phyloP scores from a whole-genome alignment of 257 asterid species.

The Przewalskia tangutica region DNA sequence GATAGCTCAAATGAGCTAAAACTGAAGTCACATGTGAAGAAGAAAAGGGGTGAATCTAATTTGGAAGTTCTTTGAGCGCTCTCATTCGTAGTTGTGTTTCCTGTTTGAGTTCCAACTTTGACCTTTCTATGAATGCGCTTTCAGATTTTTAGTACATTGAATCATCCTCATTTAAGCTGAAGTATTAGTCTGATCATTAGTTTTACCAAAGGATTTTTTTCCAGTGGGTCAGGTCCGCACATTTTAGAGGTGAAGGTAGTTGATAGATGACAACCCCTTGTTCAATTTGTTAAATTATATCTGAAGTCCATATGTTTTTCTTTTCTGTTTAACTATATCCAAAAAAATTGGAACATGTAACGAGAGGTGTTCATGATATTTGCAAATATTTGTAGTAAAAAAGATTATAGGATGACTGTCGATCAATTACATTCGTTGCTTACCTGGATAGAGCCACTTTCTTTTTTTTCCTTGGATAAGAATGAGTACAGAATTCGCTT shows the following conservation, averaged over 20 bases:
- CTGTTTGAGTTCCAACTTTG: neutral
- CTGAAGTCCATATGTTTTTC: neutral
- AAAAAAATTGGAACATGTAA: neutral
- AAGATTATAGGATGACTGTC: neutral
- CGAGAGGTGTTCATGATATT: neutral
- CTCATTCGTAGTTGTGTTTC: neutral
- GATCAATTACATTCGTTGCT: neutral
- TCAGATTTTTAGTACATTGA: neutral
- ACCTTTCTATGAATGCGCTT: neutral
- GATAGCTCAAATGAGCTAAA: neutral
- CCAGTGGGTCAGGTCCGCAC: neutral
- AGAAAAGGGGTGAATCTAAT: neutral
- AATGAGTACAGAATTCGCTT: neutral
- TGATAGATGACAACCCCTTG: neutral
- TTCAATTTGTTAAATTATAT: neutral
- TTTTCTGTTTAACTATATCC: neutral
- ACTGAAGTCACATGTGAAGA: neutral
- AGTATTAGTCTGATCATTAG: neutral
- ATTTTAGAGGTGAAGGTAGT: neutral
- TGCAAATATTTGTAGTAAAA: neutral
- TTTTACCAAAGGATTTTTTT: neutral
- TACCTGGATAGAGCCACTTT: neutral
- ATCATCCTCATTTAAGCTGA: neutral
- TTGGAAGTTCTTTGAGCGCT: neutral
- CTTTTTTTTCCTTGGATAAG: neutral